A percentile compares a stretch with the other conserved stretches of the same genome.
Conservation (phyloP, 306 rosid species). For the Mucuna pruriens region DNA sequence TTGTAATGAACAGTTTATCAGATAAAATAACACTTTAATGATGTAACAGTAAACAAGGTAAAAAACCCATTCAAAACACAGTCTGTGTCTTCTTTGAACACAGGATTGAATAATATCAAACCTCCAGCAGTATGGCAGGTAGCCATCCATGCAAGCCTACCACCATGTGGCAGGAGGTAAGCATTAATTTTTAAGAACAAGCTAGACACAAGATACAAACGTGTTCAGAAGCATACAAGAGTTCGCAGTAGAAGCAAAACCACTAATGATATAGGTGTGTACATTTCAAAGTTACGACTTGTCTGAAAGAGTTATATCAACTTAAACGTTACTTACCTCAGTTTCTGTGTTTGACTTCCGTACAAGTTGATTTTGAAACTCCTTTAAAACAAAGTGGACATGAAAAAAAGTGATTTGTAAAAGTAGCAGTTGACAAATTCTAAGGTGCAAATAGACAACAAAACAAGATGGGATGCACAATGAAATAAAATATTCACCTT, state of each 20-base stretch:
- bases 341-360: background rate
- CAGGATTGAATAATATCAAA: background rate
- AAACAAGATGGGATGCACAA: background rate
- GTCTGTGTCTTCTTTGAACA: background rate
- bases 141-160: background rate
- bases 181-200: background rate
- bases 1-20: background rate
- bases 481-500: background rate
- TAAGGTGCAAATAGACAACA: background rate
- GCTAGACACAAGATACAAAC: background rate
- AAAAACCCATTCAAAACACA: background rate
- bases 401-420: background rate
- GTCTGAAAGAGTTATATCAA: no score
- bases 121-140: background rate
- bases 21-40: background rate
- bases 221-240: background rate
- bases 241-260: background rate
- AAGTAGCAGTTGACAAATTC: background rate
- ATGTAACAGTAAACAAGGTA: background rate
- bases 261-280: background rate
- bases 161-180: background rate
- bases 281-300: background rate
- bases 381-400: background rate
- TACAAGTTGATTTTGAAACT: no score
- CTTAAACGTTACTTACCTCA: background rate